Percentiles rank a stretch among this genome's conserved stretches.
Evolutionary conservation across 148 eudicot species (phyloP).

Genomic region (Vaccinium vitisidaea): DNA sequence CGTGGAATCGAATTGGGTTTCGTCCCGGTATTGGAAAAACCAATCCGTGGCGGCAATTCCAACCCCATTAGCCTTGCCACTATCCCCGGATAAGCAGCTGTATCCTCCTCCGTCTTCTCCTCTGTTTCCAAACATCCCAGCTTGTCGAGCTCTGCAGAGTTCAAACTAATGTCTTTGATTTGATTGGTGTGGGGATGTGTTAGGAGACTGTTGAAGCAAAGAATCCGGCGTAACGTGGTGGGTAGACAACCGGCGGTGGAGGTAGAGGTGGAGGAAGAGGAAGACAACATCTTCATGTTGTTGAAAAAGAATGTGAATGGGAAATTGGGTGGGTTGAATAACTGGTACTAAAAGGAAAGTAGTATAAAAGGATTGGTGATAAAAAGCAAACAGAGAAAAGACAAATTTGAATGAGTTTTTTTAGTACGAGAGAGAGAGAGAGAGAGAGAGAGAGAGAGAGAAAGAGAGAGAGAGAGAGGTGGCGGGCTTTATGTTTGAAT

Average conservation of each 20-base stretch:
- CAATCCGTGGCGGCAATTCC: slow-evolving; percentile 47
- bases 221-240: slow-evolving; percentile 45
- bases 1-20: slow-evolving; percentile 22
- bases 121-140: slow-evolving; percentile 15
- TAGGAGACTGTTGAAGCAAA: slow-evolving; percentile 47
- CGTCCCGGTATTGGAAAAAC: slow-evolving; percentile 15
- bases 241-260: slow-evolving; percentile 37
- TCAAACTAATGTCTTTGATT: slow-evolving; percentile 11
- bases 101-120: slow-evolving; percentile 14
- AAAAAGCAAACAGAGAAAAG: background rate
- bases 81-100: slow-evolving; percentile 38
- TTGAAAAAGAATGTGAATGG: background rate
- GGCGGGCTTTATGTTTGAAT: slow-evolving; percentile 26
- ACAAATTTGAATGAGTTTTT: slow-evolving; percentile 11
- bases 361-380: background rate
- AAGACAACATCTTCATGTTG: slow-evolving; percentile 15
- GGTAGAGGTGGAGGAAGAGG: slow-evolving; percentile 7
- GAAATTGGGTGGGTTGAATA: background rate
- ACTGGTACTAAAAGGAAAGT: background rate
- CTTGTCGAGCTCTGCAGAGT: slow-evolving; percentile 22
- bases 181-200: slow-evolving; percentile 44
- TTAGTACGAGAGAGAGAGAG: background rate
- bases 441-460: slow-evolving; percentile 3
- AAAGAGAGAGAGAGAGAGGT: slow-evolving; percentile 4
- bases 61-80: slow-evolving; percentile 86